Evolutionary conservation across 345 rosid genomes (phyloP).

Genomic region (Anastatica hierochuntica): DNA sequence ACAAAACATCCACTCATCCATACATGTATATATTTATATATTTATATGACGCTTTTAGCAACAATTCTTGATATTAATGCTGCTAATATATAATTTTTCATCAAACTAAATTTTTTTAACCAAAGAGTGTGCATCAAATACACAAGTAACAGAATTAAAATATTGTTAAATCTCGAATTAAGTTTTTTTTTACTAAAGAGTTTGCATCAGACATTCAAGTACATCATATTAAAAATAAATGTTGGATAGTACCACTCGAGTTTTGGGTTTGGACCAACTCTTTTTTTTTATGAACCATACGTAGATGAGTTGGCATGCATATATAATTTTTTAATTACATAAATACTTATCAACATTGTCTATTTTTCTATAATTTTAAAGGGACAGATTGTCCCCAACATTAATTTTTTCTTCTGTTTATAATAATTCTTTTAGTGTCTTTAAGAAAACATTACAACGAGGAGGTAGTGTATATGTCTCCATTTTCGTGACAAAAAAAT

Average conservation of each 20-base stretch:
- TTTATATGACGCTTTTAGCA: too few species aligned
- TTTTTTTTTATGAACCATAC: background rate
- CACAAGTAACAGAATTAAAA: background rate
- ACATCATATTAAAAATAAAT: too few species aligned
- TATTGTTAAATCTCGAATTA: too few species aligned
- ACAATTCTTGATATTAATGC: too few species aligned
- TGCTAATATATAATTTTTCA: too few species aligned
- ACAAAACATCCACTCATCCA: too few species aligned
- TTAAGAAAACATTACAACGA: slow-evolving; percentile 19
- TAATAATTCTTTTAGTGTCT: slow-evolving; percentile 3
- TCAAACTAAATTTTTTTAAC: too few species aligned
- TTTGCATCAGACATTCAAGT: background rate
- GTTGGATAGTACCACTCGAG: background rate
- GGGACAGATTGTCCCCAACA: slow-evolving; percentile 27
- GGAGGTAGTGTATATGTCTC: slow-evolving; percentile 18
- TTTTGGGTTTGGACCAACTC: background rate
- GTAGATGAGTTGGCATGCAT: slow-evolving; percentile 9
- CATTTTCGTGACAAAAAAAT: slow-evolving; percentile 7
- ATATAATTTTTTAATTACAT: background rate
- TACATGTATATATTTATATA: too few species aligned
- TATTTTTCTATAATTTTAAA: slow-evolving; percentile 8
- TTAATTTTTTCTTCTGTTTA: slow-evolving; percentile 7
- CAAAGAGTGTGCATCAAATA: background rate
- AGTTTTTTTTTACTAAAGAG: background rate
- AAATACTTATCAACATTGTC: slow-evolving; percentile 16